Evolutionary conservation across 2,329 filamentous ascomycete species (phyloP).

Genomic region (Neofusicoccum ribis): DNA sequence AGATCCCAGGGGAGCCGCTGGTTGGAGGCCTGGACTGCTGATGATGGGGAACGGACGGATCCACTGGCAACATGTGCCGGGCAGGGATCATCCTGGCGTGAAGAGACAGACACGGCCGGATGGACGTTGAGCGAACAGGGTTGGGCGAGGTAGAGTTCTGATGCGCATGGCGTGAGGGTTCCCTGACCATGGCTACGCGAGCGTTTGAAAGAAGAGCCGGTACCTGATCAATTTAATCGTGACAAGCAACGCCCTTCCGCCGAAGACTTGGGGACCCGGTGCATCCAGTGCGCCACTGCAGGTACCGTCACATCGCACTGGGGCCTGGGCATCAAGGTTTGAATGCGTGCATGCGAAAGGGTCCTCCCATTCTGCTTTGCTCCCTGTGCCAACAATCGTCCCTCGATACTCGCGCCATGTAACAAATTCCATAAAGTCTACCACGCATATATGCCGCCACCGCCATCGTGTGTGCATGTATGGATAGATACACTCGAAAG

Average conservation of each 20-base stretch:
- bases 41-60: no score
- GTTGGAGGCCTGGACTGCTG: no score
- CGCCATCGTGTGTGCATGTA: not conserved
- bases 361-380: no score
- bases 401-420: not conserved
- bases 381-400: not conserved
- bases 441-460: not conserved
- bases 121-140: no score
- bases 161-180: not conserved
- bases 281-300: not conserved
- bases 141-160: not conserved
- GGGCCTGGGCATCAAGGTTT: not conserved
- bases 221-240: not conserved
- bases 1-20: not conserved
- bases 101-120: not conserved
- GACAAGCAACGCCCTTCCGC: not conserved
- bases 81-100: not conserved
- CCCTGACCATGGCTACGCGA: not conserved
- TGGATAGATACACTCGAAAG: not conserved
- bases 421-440: not conserved
- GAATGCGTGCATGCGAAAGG: not conserved
- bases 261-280: not conserved
- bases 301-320: not conserved
- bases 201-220: no score
- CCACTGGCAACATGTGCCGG: not conserved